These are phyloP conservation scores for Serendipita sp. DNA, from an alignment of 768 basidiomycete species.

Conservation along the genomic window DNA sequence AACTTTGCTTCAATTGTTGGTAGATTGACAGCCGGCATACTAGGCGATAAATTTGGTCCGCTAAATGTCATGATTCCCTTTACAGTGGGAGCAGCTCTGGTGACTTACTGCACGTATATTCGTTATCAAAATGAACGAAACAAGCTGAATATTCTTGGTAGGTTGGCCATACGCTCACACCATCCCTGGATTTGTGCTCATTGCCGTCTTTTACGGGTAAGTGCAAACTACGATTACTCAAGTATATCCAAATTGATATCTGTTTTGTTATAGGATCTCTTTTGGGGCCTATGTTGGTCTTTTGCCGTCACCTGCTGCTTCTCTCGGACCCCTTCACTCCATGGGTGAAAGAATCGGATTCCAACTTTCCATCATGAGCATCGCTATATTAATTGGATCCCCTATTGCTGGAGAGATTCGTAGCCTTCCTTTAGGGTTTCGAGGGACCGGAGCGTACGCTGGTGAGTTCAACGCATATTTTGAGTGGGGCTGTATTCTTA, in stretches of 20 bases:
- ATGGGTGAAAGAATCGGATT: slow-evolving; percentile 11
- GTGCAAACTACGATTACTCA: slow-evolving; percentile 10
- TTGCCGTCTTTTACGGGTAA: slow-evolving; percentile 51
- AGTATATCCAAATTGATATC: neutral
- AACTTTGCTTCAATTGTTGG: slow-evolving; percentile 18
- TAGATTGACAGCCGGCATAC: slow-evolving; percentile 15
- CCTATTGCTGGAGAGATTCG: slow-evolving; percentile 11
- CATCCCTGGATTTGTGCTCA: slow-evolving; percentile 28
- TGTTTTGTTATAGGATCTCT: slow-evolving; percentile 26
- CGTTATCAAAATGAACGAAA: neutral
- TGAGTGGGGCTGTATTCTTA: neutral
- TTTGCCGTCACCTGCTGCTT: slow-evolving; percentile 8
- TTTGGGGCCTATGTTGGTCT: slow-evolving; percentile 35
- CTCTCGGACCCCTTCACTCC: slow-evolving; percentile 7
- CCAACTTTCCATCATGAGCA: slow-evolving; percentile 7
- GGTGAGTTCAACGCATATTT: neutral
- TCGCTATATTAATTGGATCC: slow-evolving; percentile 9
- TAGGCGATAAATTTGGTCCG: slow-evolving; percentile 26
- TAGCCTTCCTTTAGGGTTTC: neutral
- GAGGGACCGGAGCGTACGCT: slow-evolving; percentile 9
- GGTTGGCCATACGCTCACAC: slow-evolving; percentile 48
- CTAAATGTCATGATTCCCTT: slow-evolving; percentile 56
- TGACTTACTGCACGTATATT: slow-evolving; percentile 30
- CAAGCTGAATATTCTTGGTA: neutral
- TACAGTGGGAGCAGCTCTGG: slow-evolving; percentile 33